Evolutionary conservation across 2,329 filamentous ascomycete genomes (phyloP).

Genomic region (Penicillium sp.): DNA sequence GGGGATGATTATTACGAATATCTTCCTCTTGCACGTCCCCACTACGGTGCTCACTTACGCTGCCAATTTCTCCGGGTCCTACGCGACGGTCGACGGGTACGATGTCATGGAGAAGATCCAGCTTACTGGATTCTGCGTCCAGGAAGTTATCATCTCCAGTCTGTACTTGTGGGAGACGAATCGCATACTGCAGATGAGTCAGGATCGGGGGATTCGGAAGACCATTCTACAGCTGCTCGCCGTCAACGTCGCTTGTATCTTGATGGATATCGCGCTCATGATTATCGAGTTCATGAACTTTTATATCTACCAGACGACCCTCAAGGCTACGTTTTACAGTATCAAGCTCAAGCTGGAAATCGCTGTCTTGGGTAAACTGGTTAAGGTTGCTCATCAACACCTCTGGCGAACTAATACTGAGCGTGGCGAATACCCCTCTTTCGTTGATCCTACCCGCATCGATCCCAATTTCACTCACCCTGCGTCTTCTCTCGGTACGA

Average conservation of each 20-base stretch:
- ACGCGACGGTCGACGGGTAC: slow-evolving; percentile 21
- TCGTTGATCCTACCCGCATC: slow-evolving; percentile 21
- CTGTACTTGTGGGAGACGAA: slow-evolving; percentile 54
- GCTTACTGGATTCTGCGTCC: slow-evolving; percentile 41
- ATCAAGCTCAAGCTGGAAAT: slow-evolving; percentile 53
- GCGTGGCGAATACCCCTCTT: slow-evolving; percentile 20
- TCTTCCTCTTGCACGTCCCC: slow-evolving; percentile 51
- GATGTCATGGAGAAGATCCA: slow-evolving; percentile 38
- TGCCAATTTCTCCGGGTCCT: slow-evolving; percentile 20
- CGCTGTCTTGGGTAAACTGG: slow-evolving; percentile 50
- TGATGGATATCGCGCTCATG: slow-evolving; percentile 47
- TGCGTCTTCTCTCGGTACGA: slow-evolving; percentile 10
- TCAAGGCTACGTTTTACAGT: slow-evolving; percentile 37
- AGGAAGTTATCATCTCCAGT: slow-evolving; percentile 45
- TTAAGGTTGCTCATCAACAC: slow-evolving; percentile 32
- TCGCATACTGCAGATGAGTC: slow-evolving; percentile 31
- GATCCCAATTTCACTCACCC: slow-evolving; percentile 15
- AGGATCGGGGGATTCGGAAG: slow-evolving; percentile 26
- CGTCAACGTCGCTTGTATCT: slow-evolving; percentile 47
- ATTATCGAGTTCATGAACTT: slow-evolving; percentile 41
- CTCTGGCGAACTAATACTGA: slow-evolving; percentile 17
- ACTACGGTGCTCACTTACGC: slow-evolving; percentile 55
- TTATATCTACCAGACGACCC: slow-evolving; percentile 39
- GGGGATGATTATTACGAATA: slow-evolving; percentile 58
- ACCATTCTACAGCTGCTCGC: slow-evolving; percentile 56